Evolutionary conservation across 2,329 filamentous ascomycete genomes (phyloP), one percentile per base, ranked within the genome.

Genomic region (Xylariomycetidae sp.): DNA sequence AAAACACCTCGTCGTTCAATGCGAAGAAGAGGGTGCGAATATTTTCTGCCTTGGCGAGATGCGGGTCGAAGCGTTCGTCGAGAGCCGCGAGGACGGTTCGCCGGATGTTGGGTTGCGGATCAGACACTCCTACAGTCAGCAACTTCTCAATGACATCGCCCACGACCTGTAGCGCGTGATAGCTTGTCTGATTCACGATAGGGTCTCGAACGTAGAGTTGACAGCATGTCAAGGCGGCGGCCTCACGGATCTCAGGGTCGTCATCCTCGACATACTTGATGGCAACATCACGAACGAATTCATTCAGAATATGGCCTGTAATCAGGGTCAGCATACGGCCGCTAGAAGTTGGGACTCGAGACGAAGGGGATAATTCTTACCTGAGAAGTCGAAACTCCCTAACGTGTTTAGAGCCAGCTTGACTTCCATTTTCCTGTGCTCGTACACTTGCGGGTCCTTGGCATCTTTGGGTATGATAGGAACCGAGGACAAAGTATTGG

Each of bases 191-290:
- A 51, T 95, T 92, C 51, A 98, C 88, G 45, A 98, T 97, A 0
- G 92, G 92, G 56, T 99, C 94, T 49, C 88, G 82, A 28, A 97
- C 86, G 54, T 97, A 97, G 28, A 99, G 77, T 59, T 99, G 94
- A 55, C 94, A 99, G 62, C 92, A 97, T 5, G 94, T 99, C 41
- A 99, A 70, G 12, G 92, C 89, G 3, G 92, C 90, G 12, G 92
- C 92, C 61, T 95, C 90, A 39, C 92, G 80, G 31, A 95, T 96
- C 45, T 94, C 86, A 0, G 88, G 75, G 50, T 95, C 94, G 48
- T 97, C 90, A 44, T 94, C 92, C 49, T 98, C 90, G 26, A 98
- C 90, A 50, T 96, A 99, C 58, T 90, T 92, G 54, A 98, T 94
- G 4, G 94, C 92, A 31, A 98, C 92, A 56, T 99, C 92, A 16